These are phyloP conservation scores for Phytophthora fragariaefolia DNA, from an alignment of 352 stramenopile genomes.

Conservation along the genomic window DNA sequence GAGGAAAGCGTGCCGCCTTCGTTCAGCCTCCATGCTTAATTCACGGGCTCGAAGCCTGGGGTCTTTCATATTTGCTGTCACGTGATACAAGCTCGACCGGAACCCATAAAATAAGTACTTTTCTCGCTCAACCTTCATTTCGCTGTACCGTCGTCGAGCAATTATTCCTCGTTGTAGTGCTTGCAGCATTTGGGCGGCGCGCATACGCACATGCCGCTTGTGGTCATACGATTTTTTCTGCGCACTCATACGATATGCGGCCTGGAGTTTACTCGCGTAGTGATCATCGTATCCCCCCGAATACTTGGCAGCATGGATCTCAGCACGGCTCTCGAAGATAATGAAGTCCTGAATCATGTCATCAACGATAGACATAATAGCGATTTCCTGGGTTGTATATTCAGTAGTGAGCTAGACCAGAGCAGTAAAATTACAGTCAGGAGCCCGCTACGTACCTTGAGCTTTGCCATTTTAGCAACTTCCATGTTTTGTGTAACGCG, in stretches of 20 bases:
- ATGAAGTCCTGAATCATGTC: slow-evolving; percentile 70
- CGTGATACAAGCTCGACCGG: slow-evolving; percentile 61
- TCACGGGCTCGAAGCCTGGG: slow-evolving; percentile 44
- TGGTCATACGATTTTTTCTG: slow-evolving; percentile 60
- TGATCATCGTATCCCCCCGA: slow-evolving; percentile 68
- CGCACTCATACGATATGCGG: slow-evolving; percentile 71
- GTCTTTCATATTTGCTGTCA: slow-evolving; percentile 49
- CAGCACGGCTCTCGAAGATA: slow-evolving; percentile 58
- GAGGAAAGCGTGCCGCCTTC: slow-evolving; percentile 60
- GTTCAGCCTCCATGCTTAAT: slow-evolving; percentile 48
- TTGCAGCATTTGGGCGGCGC: slow-evolving; percentile 69
- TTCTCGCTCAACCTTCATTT: slow-evolving; percentile 65
- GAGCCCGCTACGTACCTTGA: slow-evolving; percentile 25
- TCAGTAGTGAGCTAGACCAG: not conserved
- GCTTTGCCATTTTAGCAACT: slow-evolving; percentile 43
- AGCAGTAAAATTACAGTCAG: not conserved
- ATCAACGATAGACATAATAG: slow-evolving; percentile 56
- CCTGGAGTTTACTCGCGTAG: slow-evolving; percentile 78
- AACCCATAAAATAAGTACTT: slow-evolving; percentile 72
- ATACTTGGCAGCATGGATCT: slow-evolving; percentile 59
- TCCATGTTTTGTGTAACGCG: slow-evolving; percentile 39
- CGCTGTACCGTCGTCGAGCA: slow-evolving; percentile 53
- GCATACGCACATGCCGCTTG: slow-evolving; percentile 51
- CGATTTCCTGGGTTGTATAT: slow-evolving; percentile 47
- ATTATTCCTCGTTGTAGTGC: slow-evolving; percentile 72